Evolutionary conservation across 306 rosid species (phyloP), one percentile per base, ranked within the genome.

Genomic region (Potentilla sterilis): DNA sequence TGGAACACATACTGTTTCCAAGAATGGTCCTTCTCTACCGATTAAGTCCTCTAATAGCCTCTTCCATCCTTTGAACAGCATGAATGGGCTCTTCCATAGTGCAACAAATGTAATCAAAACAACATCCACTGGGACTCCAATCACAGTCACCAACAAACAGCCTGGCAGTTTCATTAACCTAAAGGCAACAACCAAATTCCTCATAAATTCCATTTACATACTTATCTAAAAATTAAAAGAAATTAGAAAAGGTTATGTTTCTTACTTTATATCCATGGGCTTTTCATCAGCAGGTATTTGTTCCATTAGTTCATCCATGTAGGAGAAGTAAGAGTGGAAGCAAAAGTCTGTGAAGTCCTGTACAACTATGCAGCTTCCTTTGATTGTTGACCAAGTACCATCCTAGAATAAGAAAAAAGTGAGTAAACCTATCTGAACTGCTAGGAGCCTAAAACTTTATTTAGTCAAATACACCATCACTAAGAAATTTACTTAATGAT

Each of bases 11-110:
- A 85, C 89, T 0, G 91, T 78, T 85, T 92, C 98, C 82, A 87
- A 49, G 81, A 92, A 92, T 51, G 98, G 96, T 74, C 98, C 98
- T 71, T 86, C 93, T 75, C 98, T 85, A 69, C 94, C 98, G 69
- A 92, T 71, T 84, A 90, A 81, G 75, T 92, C 98, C 85, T 90
- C 96, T 38, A 90, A 76, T 47, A 92, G 84, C 81, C 98, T 90
- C 85, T 92, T 88, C 96, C 98, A 92, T 28, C 98, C 96, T 88
- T 40, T 83, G 32, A 90, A 82, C 34, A 92, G 78, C 96, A 92
- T 90, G 81, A 59, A 90, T 24, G 96, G 96, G 47, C 98, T 92
- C 81, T 90, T 92, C 91, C 92, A 89, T 47, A 92, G 42, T 10
- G 94, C 89, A 65, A 92, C 86, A 14, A 19, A 55, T 37, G 91